Evolutionary conservation across 2,329 filamentous ascomycete genomes (phyloP).

Genomic region (Fusarium miscanthi): DNA sequence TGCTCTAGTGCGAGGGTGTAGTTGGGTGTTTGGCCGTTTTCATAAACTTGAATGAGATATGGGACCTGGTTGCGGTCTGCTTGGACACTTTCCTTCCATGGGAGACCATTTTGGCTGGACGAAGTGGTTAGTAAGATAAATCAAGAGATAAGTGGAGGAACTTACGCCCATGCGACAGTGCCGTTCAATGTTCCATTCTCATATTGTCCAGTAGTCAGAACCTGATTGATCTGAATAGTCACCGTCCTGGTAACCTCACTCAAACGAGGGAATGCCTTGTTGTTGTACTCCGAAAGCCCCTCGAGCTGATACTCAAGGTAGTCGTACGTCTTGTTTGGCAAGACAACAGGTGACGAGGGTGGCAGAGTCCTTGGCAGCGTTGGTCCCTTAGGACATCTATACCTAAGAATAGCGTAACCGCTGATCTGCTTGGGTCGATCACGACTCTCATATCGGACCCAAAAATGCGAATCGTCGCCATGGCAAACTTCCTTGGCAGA

Average conservation of each 20-base stretch:
- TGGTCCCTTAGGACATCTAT: not conserved
- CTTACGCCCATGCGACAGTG: constrained; percentile 31
- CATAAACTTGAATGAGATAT: constrained; percentile 30
- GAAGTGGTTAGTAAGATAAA: not conserved
- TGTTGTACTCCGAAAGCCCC: not conserved
- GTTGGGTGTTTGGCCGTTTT: constrained; percentile 53
- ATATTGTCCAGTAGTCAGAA: constrained; percentile 48
- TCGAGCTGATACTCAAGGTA: constrained; percentile 59
- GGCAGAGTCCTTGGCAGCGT: constrained; percentile 9
- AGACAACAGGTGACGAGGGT: constrained; percentile 36
- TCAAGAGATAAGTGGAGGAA: rapidly evolving
- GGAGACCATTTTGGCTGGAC: constrained; percentile 18
- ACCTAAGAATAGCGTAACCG: constrained; percentile 25
- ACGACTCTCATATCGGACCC: constrained; percentile 32
- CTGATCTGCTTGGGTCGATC: constrained; percentile 20
- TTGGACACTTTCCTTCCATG: constrained; percentile 30
- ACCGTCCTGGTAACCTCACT: constrained; percentile 62
- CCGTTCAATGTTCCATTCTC: constrained; percentile 29
- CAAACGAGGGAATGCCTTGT: constrained; percentile 50
- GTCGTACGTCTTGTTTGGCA: constrained; percentile 50
- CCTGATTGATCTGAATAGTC: constrained; percentile 58
- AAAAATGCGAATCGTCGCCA: not conserved
- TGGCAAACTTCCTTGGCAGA: not conserved
- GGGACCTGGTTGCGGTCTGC: constrained; percentile 25
- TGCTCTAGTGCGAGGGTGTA: constrained; percentile 62